Percentiles rank a stretch among this genome's conserved stretches.
phyloP scores from a whole-genome alignment of 352 stramenopile species.

The Salisapilia sapeloensis region DNA sequence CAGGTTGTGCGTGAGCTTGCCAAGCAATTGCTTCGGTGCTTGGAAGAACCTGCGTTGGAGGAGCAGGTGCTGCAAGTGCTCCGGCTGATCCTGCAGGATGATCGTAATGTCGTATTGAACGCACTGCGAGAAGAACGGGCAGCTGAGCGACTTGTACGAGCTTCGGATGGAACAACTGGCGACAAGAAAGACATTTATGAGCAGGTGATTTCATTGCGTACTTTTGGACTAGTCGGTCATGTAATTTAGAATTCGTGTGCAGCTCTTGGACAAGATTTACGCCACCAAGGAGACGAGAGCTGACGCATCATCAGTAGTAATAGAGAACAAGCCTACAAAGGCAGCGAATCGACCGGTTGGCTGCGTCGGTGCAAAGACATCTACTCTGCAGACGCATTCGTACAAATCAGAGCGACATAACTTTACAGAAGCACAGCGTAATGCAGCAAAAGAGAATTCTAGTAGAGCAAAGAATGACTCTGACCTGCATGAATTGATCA shows the following conservation, averaged over 20 bases:
- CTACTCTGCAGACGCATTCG: neutral
- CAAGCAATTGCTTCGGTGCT: slow-evolving; percentile 14
- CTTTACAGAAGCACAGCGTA: no score
- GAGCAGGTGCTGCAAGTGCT: slow-evolving; percentile 28
- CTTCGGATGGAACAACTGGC: neutral
- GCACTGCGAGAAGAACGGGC: neutral
- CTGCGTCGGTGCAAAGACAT: neutral
- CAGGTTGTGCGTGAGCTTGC: slow-evolving; percentile 15
- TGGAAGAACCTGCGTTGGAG: slow-evolving; percentile 23
- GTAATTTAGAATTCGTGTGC: neutral
- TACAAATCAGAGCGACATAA: no score
- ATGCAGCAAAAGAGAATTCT: no score
- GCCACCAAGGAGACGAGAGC: no score
- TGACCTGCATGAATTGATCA: slow-evolving; percentile 1
- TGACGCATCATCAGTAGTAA: no score
- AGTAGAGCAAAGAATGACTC: no score
- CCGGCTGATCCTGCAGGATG: slow-evolving; percentile 14
- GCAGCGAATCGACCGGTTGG: neutral
- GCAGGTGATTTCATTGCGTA: neutral
- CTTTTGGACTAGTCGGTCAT: neutral
- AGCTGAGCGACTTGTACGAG: no score
- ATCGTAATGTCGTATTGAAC: neutral
- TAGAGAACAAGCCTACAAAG: slow-evolving; percentile 3
- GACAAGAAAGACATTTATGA: slow-evolving; percentile 7
- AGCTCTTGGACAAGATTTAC: neutral